phyloP scores from a whole-genome alignment of 371 early-diverging fungal genomes.

The Apophysomyces sp. region DNA sequence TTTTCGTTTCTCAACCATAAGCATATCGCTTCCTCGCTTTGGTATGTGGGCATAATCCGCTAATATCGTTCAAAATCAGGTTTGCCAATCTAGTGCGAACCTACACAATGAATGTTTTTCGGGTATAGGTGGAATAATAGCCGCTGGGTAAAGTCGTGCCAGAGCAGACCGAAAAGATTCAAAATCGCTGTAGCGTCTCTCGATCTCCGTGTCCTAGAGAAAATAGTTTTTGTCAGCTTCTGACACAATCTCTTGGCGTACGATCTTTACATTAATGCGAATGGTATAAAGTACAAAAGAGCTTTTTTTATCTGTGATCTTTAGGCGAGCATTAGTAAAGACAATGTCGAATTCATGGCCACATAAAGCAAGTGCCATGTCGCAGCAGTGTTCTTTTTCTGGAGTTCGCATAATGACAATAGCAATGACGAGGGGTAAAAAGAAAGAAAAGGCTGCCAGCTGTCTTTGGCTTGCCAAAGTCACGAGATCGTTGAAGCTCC shows the following conservation, averaged over 20 bases:
- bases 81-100: conserved; percentile 11
- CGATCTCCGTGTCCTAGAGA: conserved; percentile 54
- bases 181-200: conserved; percentile 94
- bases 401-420: not conserved
- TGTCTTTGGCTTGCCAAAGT: not conserved
- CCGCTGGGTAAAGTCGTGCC: conserved; percentile 73
- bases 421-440: not conserved
- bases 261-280: conserved; percentile 12
- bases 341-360: not conserved
- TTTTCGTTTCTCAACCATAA: conserved; percentile 85
- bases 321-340: not conserved
- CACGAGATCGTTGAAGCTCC: no score
- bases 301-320: not conserved
- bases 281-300: conserved; percentile 22
- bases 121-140: conserved; percentile 93
- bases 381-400: not conserved
- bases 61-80: conserved; percentile 17
- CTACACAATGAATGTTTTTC: conserved; percentile 88
- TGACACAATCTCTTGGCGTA: not conserved
- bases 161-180: conserved; percentile 81
- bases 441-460: not conserved
- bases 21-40: conserved; percentile 78
- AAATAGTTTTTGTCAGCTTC: not conserved
- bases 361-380: not conserved
- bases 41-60: conserved; percentile 80